Base-by-base conservation (phyloP, 257 asterid species). In the Vinca minor region DNA sequence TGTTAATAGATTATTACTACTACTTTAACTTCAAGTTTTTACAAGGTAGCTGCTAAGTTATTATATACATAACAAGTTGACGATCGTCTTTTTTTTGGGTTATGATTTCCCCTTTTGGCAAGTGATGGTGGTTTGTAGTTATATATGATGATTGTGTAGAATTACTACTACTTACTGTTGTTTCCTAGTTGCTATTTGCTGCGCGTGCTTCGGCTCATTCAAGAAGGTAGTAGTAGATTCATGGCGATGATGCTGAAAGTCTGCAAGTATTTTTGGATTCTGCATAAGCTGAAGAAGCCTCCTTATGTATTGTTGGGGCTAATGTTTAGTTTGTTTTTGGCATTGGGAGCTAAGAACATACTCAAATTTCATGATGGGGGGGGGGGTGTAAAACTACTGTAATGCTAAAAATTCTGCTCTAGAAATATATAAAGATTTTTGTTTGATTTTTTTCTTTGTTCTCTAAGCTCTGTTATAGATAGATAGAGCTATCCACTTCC, bases 71-170 rank as follows among this genome's bases (percentile, higher is more conserved):
- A 68, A 69, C 74, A 66, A 56, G 68, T 75, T 2, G 38, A 0
- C 31, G 14, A 6, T 29, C 10, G 25, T 13, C 3, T 14, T 12
- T 53, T 26, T 25, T 50, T 34, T n/a, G n/a, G 35, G 68, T 70
- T 55, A 59, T 29, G 58, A 67, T 57, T 67, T 12, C 50, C 45
- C 48, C 35, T n/a, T n/a, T n/a, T n/a, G n/a, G n/a, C n/a, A n/a
- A 62, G 70, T 73, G 69, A 46, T 70, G 78, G n/a, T n/a, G n/a
- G 74, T 78, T 79, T 76, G 79, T 85, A 69, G 86, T 63, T 75
- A 57, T 77, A n/a, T n/a, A 34, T 2, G 3, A 76, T 75, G 73
- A 31, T 70, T 73, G 77, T 73, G 82, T 75, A 83, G 83, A 77
- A 48, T n/a, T n/a, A n/a, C 55, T 67, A 55, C 74, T 59, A 54